A percentile compares a stretch with the other conserved stretches of the same genome.
Conservation (phyloP, 345 rosid species). For the Pistacia atlantica region DNA sequence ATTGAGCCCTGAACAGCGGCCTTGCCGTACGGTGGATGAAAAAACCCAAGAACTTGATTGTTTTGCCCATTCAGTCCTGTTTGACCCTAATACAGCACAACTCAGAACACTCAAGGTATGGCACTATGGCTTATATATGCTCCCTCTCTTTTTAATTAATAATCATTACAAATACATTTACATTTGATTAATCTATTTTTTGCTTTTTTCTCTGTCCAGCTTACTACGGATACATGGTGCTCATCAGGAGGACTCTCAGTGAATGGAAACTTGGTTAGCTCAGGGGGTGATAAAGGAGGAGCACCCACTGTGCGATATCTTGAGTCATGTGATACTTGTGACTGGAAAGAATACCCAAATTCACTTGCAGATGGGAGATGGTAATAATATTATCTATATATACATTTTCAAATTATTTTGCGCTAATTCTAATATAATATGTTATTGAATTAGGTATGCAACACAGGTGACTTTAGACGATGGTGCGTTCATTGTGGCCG, state of each 20-base stretch:
- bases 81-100: too few relatives aligned
- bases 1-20: too few relatives aligned
- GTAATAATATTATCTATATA: slow-evolving; percentile 18
- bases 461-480: slow-evolving; percentile 76
- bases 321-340: slow-evolving; percentile 32
- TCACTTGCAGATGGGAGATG: slow-evolving; percentile 73
- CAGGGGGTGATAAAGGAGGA: slow-evolving; percentile 73
- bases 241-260: slow-evolving; percentile 80
- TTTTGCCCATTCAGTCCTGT: too few relatives aligned
- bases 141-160: too few relatives aligned
- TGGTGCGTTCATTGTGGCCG: slow-evolving; percentile 68
- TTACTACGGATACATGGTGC: slow-evolving; percentile 87
- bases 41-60: too few relatives aligned
- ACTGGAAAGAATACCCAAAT: slow-evolving; percentile 67
- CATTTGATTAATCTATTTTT: too few relatives aligned
- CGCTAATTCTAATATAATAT: neutral
- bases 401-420: too few relatives aligned
- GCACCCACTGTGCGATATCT: slow-evolving; percentile 62
- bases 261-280: slow-evolving; percentile 71
- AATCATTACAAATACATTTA: too few relatives aligned
- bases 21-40: too few relatives aligned
- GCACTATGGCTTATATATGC: too few relatives aligned
- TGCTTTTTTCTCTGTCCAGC: slow-evolving; percentile 28
- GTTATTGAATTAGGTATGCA: slow-evolving; percentile 43
- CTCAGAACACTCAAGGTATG: too few relatives aligned